phyloP scores from a whole-genome alignment of 208 protist species.

The Crithidia mellificae region DNA sequence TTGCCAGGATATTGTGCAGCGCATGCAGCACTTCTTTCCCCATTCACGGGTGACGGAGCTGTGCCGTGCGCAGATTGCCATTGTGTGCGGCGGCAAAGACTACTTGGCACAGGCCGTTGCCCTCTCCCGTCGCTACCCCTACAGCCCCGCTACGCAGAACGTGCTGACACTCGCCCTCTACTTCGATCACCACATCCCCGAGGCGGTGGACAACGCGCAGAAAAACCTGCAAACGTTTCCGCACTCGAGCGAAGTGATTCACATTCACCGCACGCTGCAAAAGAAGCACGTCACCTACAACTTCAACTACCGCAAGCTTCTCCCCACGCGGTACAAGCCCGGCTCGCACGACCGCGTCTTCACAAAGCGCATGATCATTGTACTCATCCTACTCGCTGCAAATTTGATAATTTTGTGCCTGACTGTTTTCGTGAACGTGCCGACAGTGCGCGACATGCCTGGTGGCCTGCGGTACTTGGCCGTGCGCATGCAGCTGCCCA shows the following conservation, averaged over 20 bases:
- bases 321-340: conserved; percentile 61
- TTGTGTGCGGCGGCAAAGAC: conserved; percentile 41
- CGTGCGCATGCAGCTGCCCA: conserved; percentile 62
- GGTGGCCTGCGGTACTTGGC: conserved; percentile 31
- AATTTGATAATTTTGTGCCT: conserved; percentile 46
- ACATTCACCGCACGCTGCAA: conserved; percentile 43
- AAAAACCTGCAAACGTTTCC: conserved; percentile 79
- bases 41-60: conserved; percentile 53
- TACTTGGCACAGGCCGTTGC: conserved; percentile 54
- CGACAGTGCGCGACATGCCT: conserved; percentile 11
- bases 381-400: conserved; percentile 44
- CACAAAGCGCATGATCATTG: conserved; percentile 58
- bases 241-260: conserved; percentile 50
- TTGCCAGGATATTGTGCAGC: conserved; percentile 44
- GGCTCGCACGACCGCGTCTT: conserved; percentile 35
- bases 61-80: conserved; percentile 32
- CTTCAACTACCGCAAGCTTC: conserved; percentile 70
- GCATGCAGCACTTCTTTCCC: conserved; percentile 61
- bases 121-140: conserved; percentile 65
- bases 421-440: conserved; percentile 55
- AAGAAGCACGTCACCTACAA: conserved; percentile 52
- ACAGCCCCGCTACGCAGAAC: conserved; percentile 62
- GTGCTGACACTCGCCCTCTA: conserved; percentile 68
- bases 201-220: conserved; percentile 63
- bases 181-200: conserved; percentile 62